A percentile compares a stretch with the other conserved stretches of the same genome.
Evolutionary conservation across 345 rosid species (phyloP).

Genomic region (Aquilaria sinensis): DNA sequence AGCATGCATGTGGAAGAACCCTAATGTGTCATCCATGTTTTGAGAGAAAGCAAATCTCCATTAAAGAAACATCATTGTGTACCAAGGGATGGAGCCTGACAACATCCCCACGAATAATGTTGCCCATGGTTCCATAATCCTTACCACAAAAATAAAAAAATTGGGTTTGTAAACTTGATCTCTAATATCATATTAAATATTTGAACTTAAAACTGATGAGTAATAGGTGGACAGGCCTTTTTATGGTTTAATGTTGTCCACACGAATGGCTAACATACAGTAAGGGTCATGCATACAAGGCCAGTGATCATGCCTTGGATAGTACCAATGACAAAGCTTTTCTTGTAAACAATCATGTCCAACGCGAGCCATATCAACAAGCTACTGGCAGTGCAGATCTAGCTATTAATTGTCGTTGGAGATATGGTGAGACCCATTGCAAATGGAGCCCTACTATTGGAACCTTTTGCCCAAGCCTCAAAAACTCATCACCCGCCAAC

Average conservation of each 20-base stretch:
- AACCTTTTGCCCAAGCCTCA: slow-evolving; percentile 64
- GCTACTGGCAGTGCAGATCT: slow-evolving; percentile 51
- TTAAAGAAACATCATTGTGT: slow-evolving; percentile 60
- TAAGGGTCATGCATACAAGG: no score
- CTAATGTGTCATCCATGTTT: slow-evolving; percentile 53
- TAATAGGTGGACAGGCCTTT: no score
- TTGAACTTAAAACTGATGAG: no score
- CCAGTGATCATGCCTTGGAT: no score
- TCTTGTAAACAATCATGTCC: no score
- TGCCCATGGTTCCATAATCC: slow-evolving; percentile 54
- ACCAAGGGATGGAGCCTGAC: slow-evolving; percentile 49
- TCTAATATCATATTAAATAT: no score
- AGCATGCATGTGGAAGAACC: slow-evolving; percentile 58
- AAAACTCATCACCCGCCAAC: slow-evolving; percentile 57
- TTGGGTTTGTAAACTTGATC: no score
- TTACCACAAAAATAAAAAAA: slow-evolving; percentile 1
- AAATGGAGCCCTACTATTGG: slow-evolving; percentile 58
- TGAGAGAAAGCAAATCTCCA: slow-evolving; percentile 43
- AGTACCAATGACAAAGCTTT: no score
- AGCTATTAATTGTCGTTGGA: slow-evolving; percentile 45
- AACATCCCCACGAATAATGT: slow-evolving; percentile 40
- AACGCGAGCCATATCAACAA: slow-evolving; percentile 47
- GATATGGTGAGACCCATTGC: slow-evolving; percentile 24
- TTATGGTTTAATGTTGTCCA: no score
- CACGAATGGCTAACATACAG: slow-evolving; percentile 27